A percentile compares a stretch with the other conserved stretches of the same genome.
Conservation (phyloP, 2,329 filamentous ascomycete genomes). For the Stagonosporopsis cucurbitacearum region DNA sequence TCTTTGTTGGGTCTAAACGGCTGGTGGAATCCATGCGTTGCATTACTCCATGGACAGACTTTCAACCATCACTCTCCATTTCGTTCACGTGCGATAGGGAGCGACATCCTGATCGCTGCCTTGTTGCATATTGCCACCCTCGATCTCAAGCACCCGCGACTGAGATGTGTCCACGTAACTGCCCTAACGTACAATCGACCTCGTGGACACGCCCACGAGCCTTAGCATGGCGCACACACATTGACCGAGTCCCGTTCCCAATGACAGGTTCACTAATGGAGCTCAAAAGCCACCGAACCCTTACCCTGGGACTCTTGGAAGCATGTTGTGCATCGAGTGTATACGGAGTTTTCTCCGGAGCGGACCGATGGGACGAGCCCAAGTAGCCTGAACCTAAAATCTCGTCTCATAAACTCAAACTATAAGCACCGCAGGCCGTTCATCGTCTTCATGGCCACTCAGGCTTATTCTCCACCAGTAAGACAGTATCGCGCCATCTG, state of each 20-base stretch:
- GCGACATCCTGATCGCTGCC: background rate
- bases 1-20: constrained; percentile 2
- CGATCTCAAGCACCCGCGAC: background rate
- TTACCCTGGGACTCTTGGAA: constrained; percentile 16
- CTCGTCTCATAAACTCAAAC: constrained; percentile 9
- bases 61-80: background rate
- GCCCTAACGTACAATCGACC: constrained; percentile 2
- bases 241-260: constrained; percentile 5
- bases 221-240: constrained; percentile 12
- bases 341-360: constrained; percentile 30
- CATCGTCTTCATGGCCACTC: background rate
- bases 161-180: constrained; percentile 10
- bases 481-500: background rate
- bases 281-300: constrained; percentile 21
- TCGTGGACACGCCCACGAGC: constrained; percentile 7
- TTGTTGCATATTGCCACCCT: background rate
- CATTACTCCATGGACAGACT: background rate
- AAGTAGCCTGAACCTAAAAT: constrained; percentile 7
- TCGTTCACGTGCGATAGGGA: background rate
- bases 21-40: background rate
- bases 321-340: constrained; percentile 13
- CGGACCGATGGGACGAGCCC: constrained; percentile 18
- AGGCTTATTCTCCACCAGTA: background rate
- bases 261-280: constrained; percentile 13
- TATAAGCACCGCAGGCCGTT: constrained; percentile 1